phyloP scores from a whole-genome alignment of 441 rosid genomes.

The Erodium trifolium region DNA sequence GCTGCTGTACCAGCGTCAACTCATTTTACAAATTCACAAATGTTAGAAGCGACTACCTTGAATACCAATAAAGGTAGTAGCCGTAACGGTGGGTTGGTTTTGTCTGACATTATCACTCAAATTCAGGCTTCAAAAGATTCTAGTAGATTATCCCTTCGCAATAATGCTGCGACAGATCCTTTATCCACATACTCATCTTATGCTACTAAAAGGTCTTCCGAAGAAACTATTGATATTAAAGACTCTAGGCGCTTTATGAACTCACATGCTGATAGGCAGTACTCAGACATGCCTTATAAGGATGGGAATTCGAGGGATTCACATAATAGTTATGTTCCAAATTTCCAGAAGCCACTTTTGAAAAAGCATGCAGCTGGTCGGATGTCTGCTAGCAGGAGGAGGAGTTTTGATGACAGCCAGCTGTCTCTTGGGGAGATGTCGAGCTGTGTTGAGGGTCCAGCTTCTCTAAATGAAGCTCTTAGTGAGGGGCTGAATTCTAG shows the following conservation, averaged over 20 bases:
- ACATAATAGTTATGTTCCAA: constrained; percentile 68
- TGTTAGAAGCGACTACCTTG: constrained; percentile 47
- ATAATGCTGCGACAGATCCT: constrained; percentile 48
- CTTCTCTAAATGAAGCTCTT: constrained; percentile 76
- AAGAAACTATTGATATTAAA: constrained; percentile 52
- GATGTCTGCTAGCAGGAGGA: constrained; percentile 79
- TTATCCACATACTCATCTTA: constrained; percentile 53
- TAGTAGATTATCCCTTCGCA: constrained; percentile 55
- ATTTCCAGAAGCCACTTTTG: constrained; percentile 93
- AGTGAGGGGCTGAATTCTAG: constrained; percentile 79
- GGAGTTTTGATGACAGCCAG: constrained; percentile 94
- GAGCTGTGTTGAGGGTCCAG: constrained; percentile 75
- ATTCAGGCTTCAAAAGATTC: constrained; percentile 96
- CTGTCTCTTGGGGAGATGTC: constrained; percentile 68
- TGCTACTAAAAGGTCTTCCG: constrained; percentile 56
- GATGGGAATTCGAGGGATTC: constrained; percentile 63
- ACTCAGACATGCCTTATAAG: constrained; percentile 43
- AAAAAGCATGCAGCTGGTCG: constrained; percentile 76
- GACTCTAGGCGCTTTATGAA: constrained; percentile 54
- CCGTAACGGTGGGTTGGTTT: constrained; percentile 77
- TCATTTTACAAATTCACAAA: constrained; percentile 40
- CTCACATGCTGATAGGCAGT: constrained; percentile 61
- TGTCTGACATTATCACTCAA: constrained; percentile 83
- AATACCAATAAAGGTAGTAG: constrained; percentile 46
- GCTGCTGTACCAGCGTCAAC: constrained; percentile 68